Base-by-base conservation (phyloP, 768 basidiomycete genomes). In the Pisolithus orientalis region DNA sequence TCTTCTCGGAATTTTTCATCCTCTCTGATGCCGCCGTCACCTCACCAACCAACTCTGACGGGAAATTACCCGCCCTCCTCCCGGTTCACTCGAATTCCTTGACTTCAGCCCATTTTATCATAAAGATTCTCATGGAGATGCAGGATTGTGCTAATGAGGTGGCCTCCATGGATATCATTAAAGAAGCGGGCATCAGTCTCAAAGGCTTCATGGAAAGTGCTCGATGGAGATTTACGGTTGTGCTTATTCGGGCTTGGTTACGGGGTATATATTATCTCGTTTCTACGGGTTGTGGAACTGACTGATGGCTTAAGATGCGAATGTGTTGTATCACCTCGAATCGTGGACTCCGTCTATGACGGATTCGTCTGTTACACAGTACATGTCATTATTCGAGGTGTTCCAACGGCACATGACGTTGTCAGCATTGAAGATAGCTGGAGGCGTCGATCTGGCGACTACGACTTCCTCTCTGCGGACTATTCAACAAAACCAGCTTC, bases 191-290 rank as follows among this genome's bases (percentile, higher is more conserved):
- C n/a, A 73, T 79, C 40, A 83, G 76, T 42, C 63, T 96, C 51
- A 88, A 81, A 64, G 80, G 75, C 55, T 70, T 98, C 29, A 65
- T 95, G 57, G 90, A 93, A 57, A 90, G 82, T 53, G 79, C 82
- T 9, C 80, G 87, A 63, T 95, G 95, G 93, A 82, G 84, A 57
- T 94, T 97, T 64, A 83, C 82, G 47, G 91, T 95, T 61, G 76
- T 87, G 17, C 77, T 97, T 21, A 77, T 87, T 43, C 76, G 76
- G 16, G 74, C 78, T 8, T 99, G 96, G 96, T 62, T 89, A 32
- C 77, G 85, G 72, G 95, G 95, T 93, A 55, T 43, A 76, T 67
- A 27, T 27, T 16, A 4, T 50, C 37, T 14, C 47, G 16, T 10
- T 28, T 47, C 44, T 21, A n/a, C 14, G 34, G 6, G 17, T 3